Base-by-base conservation (phyloP, 257 asterid genomes). In the Verbena officinalis region DNA sequence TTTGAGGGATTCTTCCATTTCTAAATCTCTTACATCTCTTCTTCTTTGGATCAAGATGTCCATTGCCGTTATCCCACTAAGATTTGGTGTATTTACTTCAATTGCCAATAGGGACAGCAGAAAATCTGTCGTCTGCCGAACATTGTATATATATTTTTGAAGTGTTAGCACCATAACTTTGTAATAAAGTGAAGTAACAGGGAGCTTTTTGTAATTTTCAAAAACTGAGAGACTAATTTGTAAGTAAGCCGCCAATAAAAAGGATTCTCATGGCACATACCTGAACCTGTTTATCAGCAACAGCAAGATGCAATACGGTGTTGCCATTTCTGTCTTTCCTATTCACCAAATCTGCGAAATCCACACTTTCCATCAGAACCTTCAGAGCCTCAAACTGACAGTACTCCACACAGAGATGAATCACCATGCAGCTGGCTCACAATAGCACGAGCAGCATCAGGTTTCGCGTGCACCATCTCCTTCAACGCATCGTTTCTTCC, bases 371-470 rank as follows among this genome's bases (percentile, higher is more conserved):
- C 59, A 70, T 1, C 33, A 80, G 12, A 3, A 39, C 0, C 48
- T 64, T 68, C 58, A 83, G 21, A 15, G 77, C 79, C 59, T 73
- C 81, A 9, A 78, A 33, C 54, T 75, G 81, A 2, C 55, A 13
- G 20, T 53, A 40, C 66, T 78, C 75, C 3, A 85, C 84, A 12
- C 87, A 85, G 24, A 83, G 68, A 55, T 83, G 89, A 19, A 4
- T 59, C 62, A 0, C 64, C n/a, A n/a, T n/a, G n/a, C n/a, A n/a
- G 17, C 6, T 65, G 9, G 30, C 19, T 44, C 55, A 55, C 57
- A 2, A 15, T 5, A 1, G 56, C 74, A 1, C 71, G 65, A 27
- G 76, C 86, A 0, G 83, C 83, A 0, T 51, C 46, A 11, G 75
- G 54, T 16, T 21, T 57, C 15, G 6, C 50, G 9, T 0, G 11